Evolutionary conservation across 2,329 filamentous ascomycete species (phyloP).

Genomic region (Aureobasidium zeae): DNA sequence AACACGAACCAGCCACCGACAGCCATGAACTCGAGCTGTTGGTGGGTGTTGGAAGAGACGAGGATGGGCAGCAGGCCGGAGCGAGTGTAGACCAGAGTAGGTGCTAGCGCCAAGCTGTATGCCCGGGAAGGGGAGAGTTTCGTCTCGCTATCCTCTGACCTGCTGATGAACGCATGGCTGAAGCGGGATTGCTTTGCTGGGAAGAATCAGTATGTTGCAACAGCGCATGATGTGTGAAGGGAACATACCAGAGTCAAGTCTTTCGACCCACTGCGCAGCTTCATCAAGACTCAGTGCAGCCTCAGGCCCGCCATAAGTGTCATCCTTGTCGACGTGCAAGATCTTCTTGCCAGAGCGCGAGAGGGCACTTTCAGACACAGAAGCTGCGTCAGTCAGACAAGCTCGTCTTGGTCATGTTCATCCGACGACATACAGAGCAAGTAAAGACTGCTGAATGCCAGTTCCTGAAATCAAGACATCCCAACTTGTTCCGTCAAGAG

Average conservation of each 20-base stretch:
- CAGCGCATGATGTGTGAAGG: neutral
- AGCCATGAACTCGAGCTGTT: conserved; percentile 85
- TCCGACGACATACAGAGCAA: conserved; percentile 41
- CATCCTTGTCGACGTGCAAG: conserved; percentile 78
- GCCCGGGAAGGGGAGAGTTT: conserved; percentile 55
- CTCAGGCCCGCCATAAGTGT: conserved; percentile 79
- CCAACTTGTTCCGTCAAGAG: conserved; percentile 42
- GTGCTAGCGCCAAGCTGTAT: conserved; percentile 76
- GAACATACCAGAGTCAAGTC: conserved; percentile 23
- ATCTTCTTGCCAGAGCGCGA: conserved; percentile 88
- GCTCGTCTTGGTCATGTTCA: conserved; percentile 25
- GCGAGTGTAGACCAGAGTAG: conserved; percentile 76
- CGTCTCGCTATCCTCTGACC: conserved; percentile 22
- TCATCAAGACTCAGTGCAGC: conserved; percentile 80
- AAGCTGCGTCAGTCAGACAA: conserved; percentile 63
- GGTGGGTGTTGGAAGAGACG: conserved; percentile 80
- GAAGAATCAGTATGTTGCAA: neutral
- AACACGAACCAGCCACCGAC: conserved; percentile 89
- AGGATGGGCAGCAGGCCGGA: conserved; percentile 69
- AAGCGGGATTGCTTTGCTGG: conserved; percentile 20
- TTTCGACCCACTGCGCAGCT: conserved; percentile 61
- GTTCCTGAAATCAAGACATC: conserved; percentile 47
- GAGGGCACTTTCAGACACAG: conserved; percentile 60
- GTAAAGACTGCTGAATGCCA: conserved; percentile 43
- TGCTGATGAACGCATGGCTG: conserved; percentile 29